Base-by-base conservation (phyloP, 2,329 filamentous ascomycete species). In the Apiospora sp. region DNA sequence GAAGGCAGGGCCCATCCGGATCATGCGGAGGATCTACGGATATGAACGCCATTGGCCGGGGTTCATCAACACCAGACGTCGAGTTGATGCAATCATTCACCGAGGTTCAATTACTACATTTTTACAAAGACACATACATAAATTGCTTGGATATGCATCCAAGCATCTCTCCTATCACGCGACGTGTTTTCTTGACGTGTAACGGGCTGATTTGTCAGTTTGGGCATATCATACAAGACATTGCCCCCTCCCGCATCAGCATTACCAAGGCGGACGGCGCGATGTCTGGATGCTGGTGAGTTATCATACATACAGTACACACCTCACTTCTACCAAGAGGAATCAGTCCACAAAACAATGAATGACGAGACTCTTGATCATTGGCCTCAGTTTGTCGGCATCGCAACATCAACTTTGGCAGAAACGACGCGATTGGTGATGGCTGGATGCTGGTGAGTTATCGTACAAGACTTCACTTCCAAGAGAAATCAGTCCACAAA, bases 151-250 rank as follows among this genome's bases (percentile, higher is more conserved):
- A 13, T 24, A 64, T 64, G 58, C 58, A 64, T 19, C 4, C 41
- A 10, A 30, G 4, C 27, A 30, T 30, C 27, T 30, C 34, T 64
- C 30, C 19, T 41, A 24, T 64, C 58, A 64, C 58, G 34, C 30
- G 58, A 64, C 19, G 19, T 6, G 8, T 14, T 22, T 13, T 19
- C 14, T 10, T 7, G n/a, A 64, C 58, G 58, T 64, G 58, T 41
- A 41, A 19, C 34, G 22, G 58, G 58, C 58, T 64, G 58, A 64
- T 64, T 64, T 41, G 58, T 41, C 58, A 24, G 58, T 24, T 64
- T 24, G 34, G 34, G 34, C 19, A 41, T 41, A 34, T 37, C 34
- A 22, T 64, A 64, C 58, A 64, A 64, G 58, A 64, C 58, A 41
- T 41, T 41, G 14, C 19, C 58, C 58, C 58, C 58, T 64, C 58